Base-by-base conservation (phyloP, 2,329 filamentous ascomycete species). In the Microthyrium microscopicum region DNA sequence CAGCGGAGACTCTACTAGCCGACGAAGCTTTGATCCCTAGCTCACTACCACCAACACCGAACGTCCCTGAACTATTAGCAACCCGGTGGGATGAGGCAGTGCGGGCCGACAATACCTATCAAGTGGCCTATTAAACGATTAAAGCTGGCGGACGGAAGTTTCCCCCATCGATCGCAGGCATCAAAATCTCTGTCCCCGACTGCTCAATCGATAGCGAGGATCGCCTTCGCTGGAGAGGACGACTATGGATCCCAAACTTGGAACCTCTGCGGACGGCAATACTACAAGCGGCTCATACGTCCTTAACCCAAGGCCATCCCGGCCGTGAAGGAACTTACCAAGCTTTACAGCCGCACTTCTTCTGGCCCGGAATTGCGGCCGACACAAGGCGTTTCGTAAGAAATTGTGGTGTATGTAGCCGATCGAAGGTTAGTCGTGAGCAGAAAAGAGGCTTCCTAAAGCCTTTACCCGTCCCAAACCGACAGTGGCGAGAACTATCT, bases 401-500 rank as follows among this genome's bases (percentile, higher is more conserved):
- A n/a, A n/a, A n/a, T n/a, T n/a, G n/a, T n/a, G n/a, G n/a, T n/a
- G n/a, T n/a, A n/a, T n/a, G n/a, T n/a, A n/a, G n/a, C n/a, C n/a
- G n/a, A n/a, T n/a, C n/a, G n/a, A n/a, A n/a, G n/a, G n/a, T n/a
- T n/a, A n/a, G 4, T 39, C n/a, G n/a, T n/a, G n/a, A n/a, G n/a
- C n/a, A n/a, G n/a, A n/a, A n/a, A n/a, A n/a, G n/a, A n/a, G n/a
- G n/a, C n/a, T n/a, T n/a, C n/a, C n/a, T n/a, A n/a, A n/a, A n/a
- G n/a, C n/a, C n/a, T n/a, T n/a, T n/a, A 20, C 18, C 35, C 13
- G 18, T 41, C 24, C 39, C 20, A 17, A 22, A 28, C 3, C 17
- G n/a, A 37, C 31, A 20, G 8, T 41, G 16, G 37, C 18, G 5
- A 20, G 31, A 41, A 2, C 37, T 41, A 22, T 39, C 27, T 20